Conservation (phyloP, 805 yeast species). For the Lipomyces yamadae region DNA sequence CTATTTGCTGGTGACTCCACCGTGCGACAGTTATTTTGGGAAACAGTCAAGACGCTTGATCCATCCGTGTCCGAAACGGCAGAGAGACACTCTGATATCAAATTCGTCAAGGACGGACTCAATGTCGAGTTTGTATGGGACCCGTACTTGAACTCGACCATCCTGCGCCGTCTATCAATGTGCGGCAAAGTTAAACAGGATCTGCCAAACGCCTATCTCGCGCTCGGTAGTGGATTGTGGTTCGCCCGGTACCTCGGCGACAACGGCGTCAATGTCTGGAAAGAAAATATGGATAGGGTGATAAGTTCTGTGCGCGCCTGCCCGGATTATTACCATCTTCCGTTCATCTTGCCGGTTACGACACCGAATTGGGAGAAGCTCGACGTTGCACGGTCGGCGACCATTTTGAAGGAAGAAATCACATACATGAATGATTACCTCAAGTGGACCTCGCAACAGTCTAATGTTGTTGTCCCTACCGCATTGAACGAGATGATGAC, state of each 20-base stretch:
- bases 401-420: constrained; percentile 29
- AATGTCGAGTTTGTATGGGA: constrained; percentile 38
- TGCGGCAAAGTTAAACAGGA: constrained; percentile 17
- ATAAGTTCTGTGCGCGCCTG: constrained; percentile 19
- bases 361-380: constrained; percentile 31
- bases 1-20: constrained; percentile 40
- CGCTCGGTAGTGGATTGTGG: constrained; percentile 36
- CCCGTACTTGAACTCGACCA: constrained; percentile 35
- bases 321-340: constrained; percentile 17
- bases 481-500: constrained; percentile 35
- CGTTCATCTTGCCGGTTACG: constrained; percentile 32
- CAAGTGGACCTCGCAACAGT: constrained; percentile 29
- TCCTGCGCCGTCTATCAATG: constrained; percentile 14
- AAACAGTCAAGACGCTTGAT: constrained; percentile 35
- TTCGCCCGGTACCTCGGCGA: constrained; percentile 36
- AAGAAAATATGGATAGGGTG: constrained; percentile 23
- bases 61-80: constrained; percentile 34
- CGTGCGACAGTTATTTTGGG: constrained; percentile 40
- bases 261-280: constrained; percentile 30
- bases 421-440: constrained; percentile 35
- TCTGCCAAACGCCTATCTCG: constrained; percentile 23
- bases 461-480: constrained; percentile 34
- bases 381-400: constrained; percentile 30
- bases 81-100: constrained; percentile 33
- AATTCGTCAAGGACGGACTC: constrained; percentile 28